A percentile compares a stretch with the other conserved stretches of the same genome.
Conservation (phyloP, 2,329 filamentous ascomycete species). For the Chaetomiaceae sp. region DNA sequence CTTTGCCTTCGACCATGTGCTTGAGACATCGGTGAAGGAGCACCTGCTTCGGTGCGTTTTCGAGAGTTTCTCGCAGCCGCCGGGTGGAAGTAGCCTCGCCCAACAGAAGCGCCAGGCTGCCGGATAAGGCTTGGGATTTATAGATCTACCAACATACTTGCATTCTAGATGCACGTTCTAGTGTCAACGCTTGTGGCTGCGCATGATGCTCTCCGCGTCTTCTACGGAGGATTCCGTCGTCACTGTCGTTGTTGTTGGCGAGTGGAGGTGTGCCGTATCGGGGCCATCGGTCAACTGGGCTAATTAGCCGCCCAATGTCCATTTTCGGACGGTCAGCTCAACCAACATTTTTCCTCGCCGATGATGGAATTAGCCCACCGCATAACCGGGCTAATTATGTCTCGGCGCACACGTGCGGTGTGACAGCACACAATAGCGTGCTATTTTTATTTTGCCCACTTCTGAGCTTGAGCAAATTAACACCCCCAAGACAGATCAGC, state of each 20-base stretch:
- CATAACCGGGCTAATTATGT: constrained; percentile 24
- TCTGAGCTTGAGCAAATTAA: constrained; percentile 7
- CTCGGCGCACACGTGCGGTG: not conserved
- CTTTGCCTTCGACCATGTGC: no score
- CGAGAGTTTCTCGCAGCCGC: no score
- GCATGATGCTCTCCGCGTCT: not conserved
- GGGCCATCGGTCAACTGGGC: constrained; percentile 4
- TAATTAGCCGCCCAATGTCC: constrained; percentile 23
- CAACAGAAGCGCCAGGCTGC: constrained; percentile 1
- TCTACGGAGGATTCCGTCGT: not conserved
- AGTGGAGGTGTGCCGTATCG: not conserved
- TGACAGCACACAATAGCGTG: not conserved
- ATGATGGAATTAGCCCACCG: constrained; percentile 13
- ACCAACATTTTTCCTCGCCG: not conserved
- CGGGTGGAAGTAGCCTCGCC: not conserved
- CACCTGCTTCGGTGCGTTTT: no score
- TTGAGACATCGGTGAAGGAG: no score
- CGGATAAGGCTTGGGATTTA: constrained; percentile 3
- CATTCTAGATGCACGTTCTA: not conserved
- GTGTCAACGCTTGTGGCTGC: not conserved
- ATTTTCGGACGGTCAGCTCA: constrained; percentile 18
- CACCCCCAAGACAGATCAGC: not conserved
- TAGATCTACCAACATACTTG: not conserved
- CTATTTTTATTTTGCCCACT: constrained; percentile 16
- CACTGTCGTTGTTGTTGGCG: not conserved